Conservation (phyloP, 2,329 filamentous ascomycete genomes). For the Penicillium freii region DNA sequence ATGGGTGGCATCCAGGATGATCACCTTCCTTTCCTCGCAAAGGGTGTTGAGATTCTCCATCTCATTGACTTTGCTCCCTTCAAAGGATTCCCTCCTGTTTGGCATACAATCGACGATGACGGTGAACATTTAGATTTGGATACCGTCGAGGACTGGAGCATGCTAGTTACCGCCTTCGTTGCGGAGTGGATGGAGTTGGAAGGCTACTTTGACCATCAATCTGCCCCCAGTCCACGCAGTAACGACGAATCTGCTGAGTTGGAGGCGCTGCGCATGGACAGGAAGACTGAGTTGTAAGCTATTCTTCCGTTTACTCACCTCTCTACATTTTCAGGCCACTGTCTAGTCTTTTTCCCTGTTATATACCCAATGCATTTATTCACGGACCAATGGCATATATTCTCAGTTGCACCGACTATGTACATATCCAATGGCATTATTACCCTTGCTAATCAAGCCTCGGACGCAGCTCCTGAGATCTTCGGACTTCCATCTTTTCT, state of each 20-base stretch:
- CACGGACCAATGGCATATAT: background rate
- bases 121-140: constrained; percentile 77
- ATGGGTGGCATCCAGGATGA: constrained; percentile 71
- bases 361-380: constrained; percentile 15
- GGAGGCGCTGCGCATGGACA: constrained; percentile 18
- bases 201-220: constrained; percentile 46
- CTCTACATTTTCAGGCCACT: background rate
- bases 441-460: constrained; percentile 3
- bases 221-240: background rate
- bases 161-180: constrained; percentile 77
- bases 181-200: constrained; percentile 91
- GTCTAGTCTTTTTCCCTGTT: background rate
- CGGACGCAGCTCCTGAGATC: background rate
- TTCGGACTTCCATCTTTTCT: background rate
- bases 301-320: constrained; percentile 16
- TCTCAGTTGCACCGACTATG: background rate
- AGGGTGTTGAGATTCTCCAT: constrained; percentile 85
- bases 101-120: constrained; percentile 84
- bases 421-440: constrained; percentile 1
- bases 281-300: constrained; percentile 46
- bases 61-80: constrained; percentile 69
- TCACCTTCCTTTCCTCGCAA: constrained; percentile 82
- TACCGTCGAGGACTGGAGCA: constrained; percentile 83
- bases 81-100: constrained; percentile 68
- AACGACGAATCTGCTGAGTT: constrained; percentile 9